phyloP scores from a whole-genome alignment of 305 asterid species.

The Fraxinus latifolia region DNA sequence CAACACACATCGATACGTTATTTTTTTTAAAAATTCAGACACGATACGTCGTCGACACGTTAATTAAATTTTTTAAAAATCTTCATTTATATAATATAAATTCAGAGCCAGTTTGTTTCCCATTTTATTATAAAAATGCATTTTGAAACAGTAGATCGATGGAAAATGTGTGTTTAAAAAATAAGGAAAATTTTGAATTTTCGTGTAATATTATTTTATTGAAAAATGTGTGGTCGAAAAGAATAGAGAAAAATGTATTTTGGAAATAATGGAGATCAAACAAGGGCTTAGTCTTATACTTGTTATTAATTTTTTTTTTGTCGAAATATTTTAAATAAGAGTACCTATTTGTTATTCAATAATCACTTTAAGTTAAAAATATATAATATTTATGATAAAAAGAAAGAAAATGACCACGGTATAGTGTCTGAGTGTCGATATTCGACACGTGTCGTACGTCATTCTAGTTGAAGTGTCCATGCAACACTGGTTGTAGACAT shows the following conservation, averaged over 20 bases:
- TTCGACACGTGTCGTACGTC: background rate
- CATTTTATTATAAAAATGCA: background rate
- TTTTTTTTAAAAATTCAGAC: too few relatives aligned
- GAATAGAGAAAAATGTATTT: background rate
- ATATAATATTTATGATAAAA: background rate
- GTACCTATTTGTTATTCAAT: background rate
- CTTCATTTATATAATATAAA: too few relatives aligned
- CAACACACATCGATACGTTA: background rate
- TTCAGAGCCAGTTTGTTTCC: background rate
- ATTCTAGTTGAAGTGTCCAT: background rate
- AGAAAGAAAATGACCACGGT: background rate
- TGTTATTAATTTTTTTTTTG: background rate
- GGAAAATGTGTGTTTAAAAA: background rate
- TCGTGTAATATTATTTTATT: background rate
- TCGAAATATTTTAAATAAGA: too few relatives aligned
- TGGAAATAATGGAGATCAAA: background rate
- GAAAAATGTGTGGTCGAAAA: too few relatives aligned
- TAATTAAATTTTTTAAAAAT: too few relatives aligned
- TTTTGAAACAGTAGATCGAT: background rate
- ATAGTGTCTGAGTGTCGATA: background rate
- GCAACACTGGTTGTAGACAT: background rate
- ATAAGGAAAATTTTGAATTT: background rate
- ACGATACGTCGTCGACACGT: background rate
- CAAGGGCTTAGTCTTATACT: background rate
- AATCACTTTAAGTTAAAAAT: too few relatives aligned